Conservation (phyloP, 768 basidiomycete genomes). For the Coprinopsis marcescibilis region DNA sequence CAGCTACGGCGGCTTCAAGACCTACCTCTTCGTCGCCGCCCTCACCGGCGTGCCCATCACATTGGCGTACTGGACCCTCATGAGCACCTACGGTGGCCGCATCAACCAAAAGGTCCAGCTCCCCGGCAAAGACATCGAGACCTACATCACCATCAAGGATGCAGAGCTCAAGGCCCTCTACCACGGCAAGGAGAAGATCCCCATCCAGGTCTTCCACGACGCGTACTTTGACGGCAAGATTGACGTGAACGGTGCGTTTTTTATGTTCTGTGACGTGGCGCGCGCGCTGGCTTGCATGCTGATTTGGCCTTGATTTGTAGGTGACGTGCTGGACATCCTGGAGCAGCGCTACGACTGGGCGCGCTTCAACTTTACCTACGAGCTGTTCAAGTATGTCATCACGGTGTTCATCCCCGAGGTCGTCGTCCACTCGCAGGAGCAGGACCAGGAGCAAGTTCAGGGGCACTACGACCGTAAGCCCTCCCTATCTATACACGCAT, state of each 20-base stretch:
- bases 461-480: conserved; percentile 88
- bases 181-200: conserved; percentile 84
- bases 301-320: conserved; percentile 32
- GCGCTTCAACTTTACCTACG: conserved; percentile 82
- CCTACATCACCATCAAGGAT: conserved; percentile 91
- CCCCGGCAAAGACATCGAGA: conserved; percentile 80
- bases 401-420: conserved; percentile 88
- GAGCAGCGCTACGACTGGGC: conserved; percentile 97
- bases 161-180: conserved; percentile 73
- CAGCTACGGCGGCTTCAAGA: conserved; percentile 78
- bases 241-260: conserved; percentile 80
- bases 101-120: conserved; percentile 81
- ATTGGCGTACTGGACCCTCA: conserved; percentile 84
- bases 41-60: conserved; percentile 73
- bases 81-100: conserved; percentile 74
- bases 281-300: conserved; percentile 5
- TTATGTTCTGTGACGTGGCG: conserved; percentile 10
- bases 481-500: background rate
- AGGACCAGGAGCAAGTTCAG: conserved; percentile 94
- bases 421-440: conserved; percentile 80
- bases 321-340: conserved; percentile 88
- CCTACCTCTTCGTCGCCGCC: conserved; percentile 74
- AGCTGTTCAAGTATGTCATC: conserved; percentile 93
- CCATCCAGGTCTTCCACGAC: conserved; percentile 97
- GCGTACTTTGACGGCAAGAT: conserved; percentile 95